Conservation (phyloP, 495 filamentous ascomycete species). For the Geoglossum glabrum region DNA sequence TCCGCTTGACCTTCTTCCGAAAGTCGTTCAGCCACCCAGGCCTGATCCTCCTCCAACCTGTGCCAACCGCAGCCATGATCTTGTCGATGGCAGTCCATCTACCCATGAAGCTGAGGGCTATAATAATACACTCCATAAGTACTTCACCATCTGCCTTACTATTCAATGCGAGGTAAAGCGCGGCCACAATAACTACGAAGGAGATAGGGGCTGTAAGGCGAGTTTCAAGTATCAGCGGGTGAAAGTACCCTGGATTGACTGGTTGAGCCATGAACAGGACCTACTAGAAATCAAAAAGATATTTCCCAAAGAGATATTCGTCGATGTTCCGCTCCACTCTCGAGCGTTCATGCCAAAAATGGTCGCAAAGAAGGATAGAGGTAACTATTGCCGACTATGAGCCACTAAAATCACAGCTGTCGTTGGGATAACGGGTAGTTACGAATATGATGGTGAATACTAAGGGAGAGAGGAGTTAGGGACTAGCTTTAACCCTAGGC, state of each 20-base stretch:
- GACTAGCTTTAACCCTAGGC: not conserved
- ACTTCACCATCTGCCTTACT: not conserved
- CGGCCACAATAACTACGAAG: not conserved
- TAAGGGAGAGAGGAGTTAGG: not conserved
- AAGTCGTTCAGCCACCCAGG: not conserved
- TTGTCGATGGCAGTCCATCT: not conserved
- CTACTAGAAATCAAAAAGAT: not conserved
- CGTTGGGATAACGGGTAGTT: too few relatives aligned
- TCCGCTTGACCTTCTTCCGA: not conserved
- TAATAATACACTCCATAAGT: not conserved
- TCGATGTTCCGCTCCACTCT: constrained; percentile 3
- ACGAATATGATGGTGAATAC: not conserved
- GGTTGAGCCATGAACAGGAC: not conserved
- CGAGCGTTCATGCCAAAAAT: constrained; percentile 19
- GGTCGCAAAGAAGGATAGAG: constrained; percentile 20
- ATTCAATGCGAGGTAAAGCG: constrained; percentile 1
- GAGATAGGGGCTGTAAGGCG: not conserved
- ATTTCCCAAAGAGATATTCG: not conserved
- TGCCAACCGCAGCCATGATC: not conserved
- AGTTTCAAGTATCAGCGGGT: too few relatives aligned
- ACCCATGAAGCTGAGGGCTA: not conserved
- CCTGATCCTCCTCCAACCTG: not conserved
- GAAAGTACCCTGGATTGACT: not conserved
- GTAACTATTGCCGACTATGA: constrained; percentile 6
- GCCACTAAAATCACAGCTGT: not conserved